Conservation (phyloP, 495 filamentous ascomycete genomes). For the Aspergillus egyptiacus region DNA sequence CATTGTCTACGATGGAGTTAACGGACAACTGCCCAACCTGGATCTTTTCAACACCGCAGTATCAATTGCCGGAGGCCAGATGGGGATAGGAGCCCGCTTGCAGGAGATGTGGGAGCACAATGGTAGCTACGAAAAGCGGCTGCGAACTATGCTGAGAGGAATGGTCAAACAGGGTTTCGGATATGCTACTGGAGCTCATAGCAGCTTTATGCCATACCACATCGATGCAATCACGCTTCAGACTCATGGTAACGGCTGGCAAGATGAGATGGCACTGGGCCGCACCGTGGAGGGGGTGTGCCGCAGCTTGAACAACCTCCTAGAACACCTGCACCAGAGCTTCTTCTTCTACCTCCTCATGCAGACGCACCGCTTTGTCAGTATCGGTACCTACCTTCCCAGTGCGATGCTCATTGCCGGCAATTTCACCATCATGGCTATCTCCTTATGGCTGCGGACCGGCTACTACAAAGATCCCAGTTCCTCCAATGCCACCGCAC, state of each 20-base stretch:
- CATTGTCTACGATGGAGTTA: constrained; percentile 92
- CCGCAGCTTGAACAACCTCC: constrained; percentile 86
- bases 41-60: constrained; percentile 95
- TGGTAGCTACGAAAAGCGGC: constrained; percentile 73
- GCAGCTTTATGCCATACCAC: constrained; percentile 95
- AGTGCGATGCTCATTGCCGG: constrained; percentile 93
- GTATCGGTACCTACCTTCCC: constrained; percentile 94
- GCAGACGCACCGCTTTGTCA: constrained; percentile 85
- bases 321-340: constrained; percentile 96
- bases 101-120: constrained; percentile 85
- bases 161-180: constrained; percentile 91
- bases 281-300: constrained; percentile 83
- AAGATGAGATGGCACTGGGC: constrained; percentile 94
- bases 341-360: constrained; percentile 99
- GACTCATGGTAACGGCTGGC: constrained; percentile 83
- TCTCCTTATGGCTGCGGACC: constrained; percentile 84
- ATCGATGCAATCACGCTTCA: constrained; percentile 94
- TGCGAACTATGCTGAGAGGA: constrained; percentile 85
- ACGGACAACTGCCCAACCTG: constrained; percentile 90
- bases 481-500: neutral
- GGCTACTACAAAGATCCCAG: constrained; percentile 45
- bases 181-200: constrained; percentile 85
- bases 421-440: constrained; percentile 93
- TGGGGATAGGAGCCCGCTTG: constrained; percentile 75
- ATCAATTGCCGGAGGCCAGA: constrained; percentile 80